Evolutionary conservation across 1,284 basidiomycete species (phyloP).

Genomic region (Vanrija sp.): DNA sequence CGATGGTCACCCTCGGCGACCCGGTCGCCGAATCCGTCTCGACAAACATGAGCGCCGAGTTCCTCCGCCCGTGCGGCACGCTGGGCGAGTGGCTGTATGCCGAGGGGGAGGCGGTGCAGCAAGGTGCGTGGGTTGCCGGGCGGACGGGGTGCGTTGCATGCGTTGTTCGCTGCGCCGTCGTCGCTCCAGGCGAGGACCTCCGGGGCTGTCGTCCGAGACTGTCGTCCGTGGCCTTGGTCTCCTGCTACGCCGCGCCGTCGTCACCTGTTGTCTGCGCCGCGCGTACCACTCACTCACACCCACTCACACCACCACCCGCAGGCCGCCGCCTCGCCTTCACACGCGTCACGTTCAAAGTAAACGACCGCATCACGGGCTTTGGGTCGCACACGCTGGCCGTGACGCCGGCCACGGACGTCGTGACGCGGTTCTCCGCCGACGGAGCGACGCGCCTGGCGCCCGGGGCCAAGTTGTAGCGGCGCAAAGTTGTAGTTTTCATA

Average conservation of each 20-base stretch:
- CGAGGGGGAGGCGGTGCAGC: conserved; percentile 5
- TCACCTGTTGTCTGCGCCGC: too few species aligned
- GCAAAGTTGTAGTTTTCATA: background rate
- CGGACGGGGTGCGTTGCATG: too few species aligned
- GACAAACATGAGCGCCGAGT: conserved; percentile 15
- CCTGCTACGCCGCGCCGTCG: too few species aligned
- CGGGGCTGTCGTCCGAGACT: too few species aligned
- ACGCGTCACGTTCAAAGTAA: conserved; percentile 10
- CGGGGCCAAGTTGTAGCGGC: conserved; percentile 4
- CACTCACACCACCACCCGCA: too few species aligned
- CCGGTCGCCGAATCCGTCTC: conserved; percentile 5
- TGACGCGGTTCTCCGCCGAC: conserved; percentile 6
- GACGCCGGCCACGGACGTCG: background rate
- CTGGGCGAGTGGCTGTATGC: conserved; percentile 7
- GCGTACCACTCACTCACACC: background rate
- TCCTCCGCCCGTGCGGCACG: conserved; percentile 8
- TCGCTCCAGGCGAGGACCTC: too few species aligned
- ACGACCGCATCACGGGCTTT: conserved; percentile 5
- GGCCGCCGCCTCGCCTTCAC: conserved; percentile 11
- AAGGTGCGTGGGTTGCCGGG: too few species aligned
- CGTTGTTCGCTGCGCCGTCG: too few species aligned
- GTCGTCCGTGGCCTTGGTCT: too few species aligned
- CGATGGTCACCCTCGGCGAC: conserved; percentile 6
- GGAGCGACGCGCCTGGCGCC: conserved; percentile 2
- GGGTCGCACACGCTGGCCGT: conserved; percentile 15